These are phyloP conservation scores for Suillus subluteus DNA, from an alignment of 768 basidiomycete species.

Conservation along the genomic window DNA sequence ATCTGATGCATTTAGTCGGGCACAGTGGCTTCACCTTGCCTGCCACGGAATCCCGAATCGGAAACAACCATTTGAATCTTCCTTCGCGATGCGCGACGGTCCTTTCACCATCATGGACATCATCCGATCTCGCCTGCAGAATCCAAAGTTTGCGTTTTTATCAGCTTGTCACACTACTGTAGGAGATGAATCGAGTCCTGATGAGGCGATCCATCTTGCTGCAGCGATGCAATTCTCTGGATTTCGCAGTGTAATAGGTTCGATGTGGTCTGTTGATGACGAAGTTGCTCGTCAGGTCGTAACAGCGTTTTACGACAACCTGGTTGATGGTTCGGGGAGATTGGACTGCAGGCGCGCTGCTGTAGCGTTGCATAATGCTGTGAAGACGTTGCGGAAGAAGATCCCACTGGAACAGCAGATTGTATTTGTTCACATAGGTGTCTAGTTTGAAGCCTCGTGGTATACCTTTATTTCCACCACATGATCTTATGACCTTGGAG, in stretches of 20 bases:
- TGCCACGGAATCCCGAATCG: constrained; percentile 20
- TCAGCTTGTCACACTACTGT: constrained; percentile 28
- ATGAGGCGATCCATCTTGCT: constrained; percentile 26
- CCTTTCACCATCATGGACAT: constrained; percentile 8
- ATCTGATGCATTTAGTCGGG: background rate
- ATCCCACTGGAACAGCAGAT: constrained; percentile 12
- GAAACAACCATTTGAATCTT: constrained; percentile 18
- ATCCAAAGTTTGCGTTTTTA: constrained; percentile 16
- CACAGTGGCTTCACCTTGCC: constrained; percentile 24
- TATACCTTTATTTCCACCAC: too few species aligned
- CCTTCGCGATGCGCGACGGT: constrained; percentile 7
- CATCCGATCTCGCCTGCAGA: background rate
- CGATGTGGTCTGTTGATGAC: constrained; percentile 24
- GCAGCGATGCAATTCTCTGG: constrained; percentile 26
- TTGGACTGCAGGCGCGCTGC: constrained; percentile 10
- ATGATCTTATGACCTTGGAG: too few species aligned
- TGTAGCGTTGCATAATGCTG: background rate
- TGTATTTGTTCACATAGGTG: constrained; percentile 12
- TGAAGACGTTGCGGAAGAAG: background rate
- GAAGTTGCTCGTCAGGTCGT: constrained; percentile 1
- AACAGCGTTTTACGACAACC: constrained; percentile 3
- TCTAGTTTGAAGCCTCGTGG: background rate
- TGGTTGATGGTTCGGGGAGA: background rate
- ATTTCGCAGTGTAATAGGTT: constrained; percentile 25
- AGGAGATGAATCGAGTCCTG: constrained; percentile 17